Percentiles rank a stretch among this genome's conserved stretches.
These are phyloP conservation scores for Solanum habrochaites DNA, from an alignment of 257 asterid species.

Conservation along the genomic window DNA sequence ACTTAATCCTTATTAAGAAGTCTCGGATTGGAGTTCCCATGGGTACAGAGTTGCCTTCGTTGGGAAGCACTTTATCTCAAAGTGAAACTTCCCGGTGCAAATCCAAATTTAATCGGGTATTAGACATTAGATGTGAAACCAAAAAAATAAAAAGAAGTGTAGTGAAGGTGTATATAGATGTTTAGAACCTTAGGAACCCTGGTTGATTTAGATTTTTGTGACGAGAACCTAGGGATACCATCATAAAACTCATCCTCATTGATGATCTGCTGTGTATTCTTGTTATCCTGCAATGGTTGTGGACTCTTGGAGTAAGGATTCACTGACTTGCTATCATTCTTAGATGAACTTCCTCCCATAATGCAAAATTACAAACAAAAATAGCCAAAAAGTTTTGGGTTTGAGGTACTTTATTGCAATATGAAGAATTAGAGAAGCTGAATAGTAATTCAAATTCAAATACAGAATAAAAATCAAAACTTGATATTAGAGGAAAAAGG, in stretches of 20 bases:
- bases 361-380: neutral
- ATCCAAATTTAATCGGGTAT: neutral
- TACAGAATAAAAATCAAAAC: neutral
- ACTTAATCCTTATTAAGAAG: neutral
- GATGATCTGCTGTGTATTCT: neutral
- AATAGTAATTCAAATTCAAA: neutral
- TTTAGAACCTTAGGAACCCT: neutral
- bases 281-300: neutral
- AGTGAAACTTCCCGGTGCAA: neutral
- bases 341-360: neutral
- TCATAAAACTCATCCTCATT: neutral
- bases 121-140: neutral
- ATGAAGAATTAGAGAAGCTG: neutral
- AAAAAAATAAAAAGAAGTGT: neutral
- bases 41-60: neutral
- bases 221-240: neutral
- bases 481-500: neutral
- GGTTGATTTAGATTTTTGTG: neutral
- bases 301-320: neutral
- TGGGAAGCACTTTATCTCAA: neutral
- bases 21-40: no score
- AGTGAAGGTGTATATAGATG: neutral
- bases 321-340: neutral
- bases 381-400: neutral
- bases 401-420: neutral